Evolutionary conservation across 108 stramenopile species (phyloP), one percentile per base, ranked within the genome.

Genomic region (Nitzschia sp.): DNA sequence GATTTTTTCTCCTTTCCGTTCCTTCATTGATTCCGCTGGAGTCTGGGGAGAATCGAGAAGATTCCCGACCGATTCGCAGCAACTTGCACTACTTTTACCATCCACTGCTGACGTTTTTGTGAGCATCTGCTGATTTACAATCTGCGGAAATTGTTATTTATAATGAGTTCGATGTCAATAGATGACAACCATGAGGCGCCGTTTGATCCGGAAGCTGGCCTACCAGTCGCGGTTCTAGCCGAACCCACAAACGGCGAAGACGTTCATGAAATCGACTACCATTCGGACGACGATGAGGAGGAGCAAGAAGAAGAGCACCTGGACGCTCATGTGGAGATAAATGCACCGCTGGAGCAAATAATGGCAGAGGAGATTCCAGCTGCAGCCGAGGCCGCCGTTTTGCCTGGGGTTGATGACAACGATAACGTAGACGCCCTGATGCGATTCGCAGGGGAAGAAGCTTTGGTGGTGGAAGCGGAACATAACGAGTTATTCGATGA

Each of bases 171-270:
- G n/a, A n/a, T n/a, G n/a, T n/a, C n/a, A n/a, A n/a, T n/a, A n/a
- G n/a, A n/a, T n/a, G n/a, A n/a, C n/a, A n/a, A n/a, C n/a, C n/a
- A n/a, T n/a, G n/a, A n/a, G n/a, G n/a, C 19, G n/a, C 5, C 28
- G 17, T 66, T 51, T 53, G 30, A 66, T 48, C 13, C 26, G 11
- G 64, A 65, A 13, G 47, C 17, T n/a, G 66, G 48, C 25, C 51
- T 67, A 54, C 66, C 66, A 21, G 54, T 67, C 17, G 66, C 66
- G 5, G 54, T 67, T 2, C 23, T 67, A 31, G 66, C 51, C 9
- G 53, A 53, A 25, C 11, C 29, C 3, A 28, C 26, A 4, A 8
- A 66, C 21, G 64, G 24, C 21, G 64, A 48, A 23, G 64, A 66
- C 4, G 61, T 27, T 63, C 36, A 5, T 19, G 61, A 63, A 45